Percentiles rank a stretch among this genome's conserved stretches.
These are phyloP conservation scores for Amauroascus verrucosus DNA, from an alignment of 2,329 filamentous ascomycete species.

Conservation along the genomic window DNA sequence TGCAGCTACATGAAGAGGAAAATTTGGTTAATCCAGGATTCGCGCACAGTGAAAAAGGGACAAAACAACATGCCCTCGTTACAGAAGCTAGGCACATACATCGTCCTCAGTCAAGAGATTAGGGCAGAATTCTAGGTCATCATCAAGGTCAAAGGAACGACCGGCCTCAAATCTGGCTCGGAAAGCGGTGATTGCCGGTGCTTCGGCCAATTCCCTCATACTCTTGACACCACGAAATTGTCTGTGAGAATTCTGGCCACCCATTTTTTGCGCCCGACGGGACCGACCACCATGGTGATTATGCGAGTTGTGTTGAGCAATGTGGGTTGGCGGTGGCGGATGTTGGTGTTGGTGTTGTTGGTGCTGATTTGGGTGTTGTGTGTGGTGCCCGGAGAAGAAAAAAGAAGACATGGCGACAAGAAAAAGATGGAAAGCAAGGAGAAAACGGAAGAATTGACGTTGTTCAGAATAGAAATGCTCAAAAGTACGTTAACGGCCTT, in stretches of 20 bases:
- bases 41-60: neutral
- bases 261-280: constrained; percentile 70
- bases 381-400: constrained; percentile 37
- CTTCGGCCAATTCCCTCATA: constrained; percentile 76
- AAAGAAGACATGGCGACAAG: constrained; percentile 36
- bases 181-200: constrained; percentile 65
- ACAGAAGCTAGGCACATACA: constrained; percentile 45
- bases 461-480: too few relatives aligned
- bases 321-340: constrained; percentile 45
- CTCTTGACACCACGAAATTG: constrained; percentile 77
- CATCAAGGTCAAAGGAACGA: constrained; percentile 87
- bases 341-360: constrained; percentile 42
- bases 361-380: constrained; percentile 38
- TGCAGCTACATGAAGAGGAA: constrained; percentile 56
- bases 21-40: neutral
- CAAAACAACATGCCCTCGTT: neutral
- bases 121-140: constrained; percentile 93
- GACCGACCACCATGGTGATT: constrained; percentile 76
- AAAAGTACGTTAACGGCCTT: too few relatives aligned
- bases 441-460: neutral
- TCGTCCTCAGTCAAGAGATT: constrained; percentile 84
- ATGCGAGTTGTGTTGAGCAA: constrained; percentile 46
- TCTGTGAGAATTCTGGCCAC: constrained; percentile 72
- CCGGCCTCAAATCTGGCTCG: constrained; percentile 82
- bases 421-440: constrained; percentile 9